These are phyloP conservation scores for Adansonia madagascariensis DNA, from an alignment of 441 rosid genomes.

Conservation along the genomic window DNA sequence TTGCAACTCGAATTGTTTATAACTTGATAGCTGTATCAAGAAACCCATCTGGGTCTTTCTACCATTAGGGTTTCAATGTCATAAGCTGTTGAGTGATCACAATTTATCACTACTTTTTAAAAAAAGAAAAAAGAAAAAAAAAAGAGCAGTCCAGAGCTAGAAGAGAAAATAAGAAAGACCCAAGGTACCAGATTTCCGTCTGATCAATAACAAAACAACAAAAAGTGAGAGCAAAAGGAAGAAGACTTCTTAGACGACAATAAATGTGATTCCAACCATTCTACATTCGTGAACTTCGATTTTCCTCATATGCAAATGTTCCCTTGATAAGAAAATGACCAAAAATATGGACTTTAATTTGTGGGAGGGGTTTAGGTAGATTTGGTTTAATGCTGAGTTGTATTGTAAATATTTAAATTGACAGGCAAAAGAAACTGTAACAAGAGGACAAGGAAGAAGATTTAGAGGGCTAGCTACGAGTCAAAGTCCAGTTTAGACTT, in stretches of 20 bases:
- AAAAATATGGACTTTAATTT: not conserved
- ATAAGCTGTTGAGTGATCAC: constrained; percentile 7
- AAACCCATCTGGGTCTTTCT: constrained; percentile 8
- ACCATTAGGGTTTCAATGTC: constrained; percentile 11
- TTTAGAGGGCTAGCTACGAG: constrained; percentile 14
- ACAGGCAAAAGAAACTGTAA: not conserved
- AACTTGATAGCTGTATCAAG: not conserved
- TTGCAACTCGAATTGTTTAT: constrained; percentile 19
- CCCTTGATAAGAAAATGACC: not conserved
- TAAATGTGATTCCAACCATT: not conserved
- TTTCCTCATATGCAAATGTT: not conserved
- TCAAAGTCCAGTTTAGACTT: not conserved
- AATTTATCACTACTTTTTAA: not conserved
- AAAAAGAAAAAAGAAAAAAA: not conserved
- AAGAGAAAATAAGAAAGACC: constrained; percentile 3
- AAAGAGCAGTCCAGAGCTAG: not conserved
- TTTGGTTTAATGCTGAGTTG: constrained; percentile 25
- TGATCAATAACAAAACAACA: constrained; percentile 17
- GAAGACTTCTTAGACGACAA: not conserved
- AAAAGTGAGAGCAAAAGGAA: not conserved
- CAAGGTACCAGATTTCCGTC: constrained; percentile 16
- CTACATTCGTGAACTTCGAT: not conserved
- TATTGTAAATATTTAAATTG: not conserved
- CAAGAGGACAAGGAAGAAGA: not conserved
- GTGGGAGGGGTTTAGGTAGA: not conserved